Evolutionary conservation across 2,329 filamentous ascomycete genomes (phyloP).

Genomic region (Lachnellula suecica): DNA sequence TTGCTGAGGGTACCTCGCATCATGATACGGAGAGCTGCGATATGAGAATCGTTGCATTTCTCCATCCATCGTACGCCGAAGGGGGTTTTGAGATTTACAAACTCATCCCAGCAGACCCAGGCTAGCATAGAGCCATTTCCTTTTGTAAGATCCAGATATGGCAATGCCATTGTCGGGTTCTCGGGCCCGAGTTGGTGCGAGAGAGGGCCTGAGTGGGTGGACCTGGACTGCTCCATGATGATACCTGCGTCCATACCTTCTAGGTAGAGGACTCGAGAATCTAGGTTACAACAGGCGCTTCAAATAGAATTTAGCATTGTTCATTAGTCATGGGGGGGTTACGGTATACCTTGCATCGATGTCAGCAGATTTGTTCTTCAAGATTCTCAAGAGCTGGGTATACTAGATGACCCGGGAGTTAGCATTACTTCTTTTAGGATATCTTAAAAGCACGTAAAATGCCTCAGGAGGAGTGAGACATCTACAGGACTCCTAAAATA

Average conservation of each 20-base stretch:
- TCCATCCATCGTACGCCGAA: slow-evolving; percentile 30
- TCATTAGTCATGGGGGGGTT: no score
- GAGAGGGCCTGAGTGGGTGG: slow-evolving; percentile 17
- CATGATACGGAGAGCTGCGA: slow-evolving; percentile 22
- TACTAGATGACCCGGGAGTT: no score
- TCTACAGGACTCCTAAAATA: no score
- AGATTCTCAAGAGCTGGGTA: slow-evolving; percentile 12
- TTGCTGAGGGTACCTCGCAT: slow-evolving; percentile 22
- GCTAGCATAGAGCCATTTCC: slow-evolving; percentile 28
- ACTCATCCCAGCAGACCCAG: slow-evolving; percentile 33
- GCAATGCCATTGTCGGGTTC: slow-evolving; percentile 17
- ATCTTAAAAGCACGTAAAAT: no score
- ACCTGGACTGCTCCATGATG: slow-evolving; percentile 22
- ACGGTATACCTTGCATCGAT: slow-evolving; percentile 10
- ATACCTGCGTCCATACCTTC: slow-evolving; percentile 24
- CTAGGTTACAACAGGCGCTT: slow-evolving; percentile 19
- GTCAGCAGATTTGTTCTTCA: slow-evolving; percentile 8
- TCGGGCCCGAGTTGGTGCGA: slow-evolving; percentile 10
- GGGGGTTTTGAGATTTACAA: slow-evolving; percentile 29
- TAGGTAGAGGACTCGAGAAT: slow-evolving; percentile 20
- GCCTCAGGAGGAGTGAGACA: no score
- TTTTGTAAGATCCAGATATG: slow-evolving; percentile 14
- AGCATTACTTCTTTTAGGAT: no score
- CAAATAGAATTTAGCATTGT: neutral
- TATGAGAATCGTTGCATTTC: slow-evolving; percentile 24